Conservation (phyloP, 345 rosid genomes). For the Cardiospermum halicacabum region DNA sequence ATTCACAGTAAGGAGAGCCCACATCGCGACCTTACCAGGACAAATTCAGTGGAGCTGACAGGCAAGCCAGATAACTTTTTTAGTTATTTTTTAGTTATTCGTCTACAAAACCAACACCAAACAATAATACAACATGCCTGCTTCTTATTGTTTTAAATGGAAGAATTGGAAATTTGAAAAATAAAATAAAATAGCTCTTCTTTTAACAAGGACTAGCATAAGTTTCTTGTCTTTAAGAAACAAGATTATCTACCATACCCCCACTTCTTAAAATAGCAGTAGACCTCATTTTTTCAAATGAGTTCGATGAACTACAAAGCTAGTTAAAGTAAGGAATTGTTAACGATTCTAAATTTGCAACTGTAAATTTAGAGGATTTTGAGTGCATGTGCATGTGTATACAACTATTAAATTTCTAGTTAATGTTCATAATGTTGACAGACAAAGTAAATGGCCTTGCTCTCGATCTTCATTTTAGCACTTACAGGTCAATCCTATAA, state of each 20-base stretch:
- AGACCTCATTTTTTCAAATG: background rate
- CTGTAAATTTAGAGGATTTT: background rate
- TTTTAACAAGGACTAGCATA: too few species aligned
- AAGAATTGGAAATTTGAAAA: too few species aligned
- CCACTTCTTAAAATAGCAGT: background rate
- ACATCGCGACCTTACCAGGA: background rate
- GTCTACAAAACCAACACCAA: too few species aligned
- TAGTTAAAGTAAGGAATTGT: background rate
- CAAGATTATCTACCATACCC: too few species aligned
- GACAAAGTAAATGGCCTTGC: background rate
- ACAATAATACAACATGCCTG: too few species aligned
- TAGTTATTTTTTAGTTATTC: too few species aligned
- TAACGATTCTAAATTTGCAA: background rate
- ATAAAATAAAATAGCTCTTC: too few species aligned
- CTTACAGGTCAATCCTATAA: background rate
- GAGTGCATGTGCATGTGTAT: background rate
- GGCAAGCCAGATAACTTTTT: background rate
- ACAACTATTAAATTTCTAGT: background rate
- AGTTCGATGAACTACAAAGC: background rate
- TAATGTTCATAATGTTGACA: background rate
- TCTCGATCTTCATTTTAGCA: background rate
- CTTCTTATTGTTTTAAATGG: too few species aligned
- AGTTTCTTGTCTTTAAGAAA: too few species aligned
- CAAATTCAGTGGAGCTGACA: background rate
- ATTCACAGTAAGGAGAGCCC: background rate